phyloP scores from a whole-genome alignment of 768 basidiomycete genomes.

The Amanita exitialis region DNA sequence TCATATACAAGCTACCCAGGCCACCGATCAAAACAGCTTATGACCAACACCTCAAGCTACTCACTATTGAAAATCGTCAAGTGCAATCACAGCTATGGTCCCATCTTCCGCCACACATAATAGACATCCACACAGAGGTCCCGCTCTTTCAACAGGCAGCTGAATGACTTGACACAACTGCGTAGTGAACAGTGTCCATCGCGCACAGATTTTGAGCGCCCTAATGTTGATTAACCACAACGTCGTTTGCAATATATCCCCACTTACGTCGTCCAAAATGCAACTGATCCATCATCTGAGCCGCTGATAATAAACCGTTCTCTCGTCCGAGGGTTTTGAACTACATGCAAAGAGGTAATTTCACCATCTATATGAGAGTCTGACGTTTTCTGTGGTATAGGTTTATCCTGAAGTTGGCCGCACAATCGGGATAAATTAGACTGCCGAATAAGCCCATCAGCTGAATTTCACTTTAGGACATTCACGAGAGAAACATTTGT shows the following conservation, averaged over 20 bases:
- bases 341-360: slow-evolving; percentile 41
- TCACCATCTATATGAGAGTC: slow-evolving; percentile 34
- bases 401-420: slow-evolving; percentile 12
- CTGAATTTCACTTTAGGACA: slow-evolving; percentile 18
- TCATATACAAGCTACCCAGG: slow-evolving; percentile 52
- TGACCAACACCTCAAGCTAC: background rate
- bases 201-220: slow-evolving; percentile 51
- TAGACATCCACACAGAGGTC: slow-evolving; percentile 54
- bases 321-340: slow-evolving; percentile 47
- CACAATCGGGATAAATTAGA: slow-evolving; percentile 33
- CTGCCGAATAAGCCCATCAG: slow-evolving; percentile 41
- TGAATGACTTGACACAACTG: slow-evolving; percentile 52
- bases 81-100: slow-evolving; percentile 68
- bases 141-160: slow-evolving; percentile 38
- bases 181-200: slow-evolving; percentile 65
- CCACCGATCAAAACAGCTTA: background rate
- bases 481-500: background rate
- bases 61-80: slow-evolving; percentile 74
- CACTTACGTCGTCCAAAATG: slow-evolving; percentile 62
- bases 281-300: slow-evolving; percentile 68
- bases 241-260: slow-evolving; percentile 10
- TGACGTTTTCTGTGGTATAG: slow-evolving; percentile 28
- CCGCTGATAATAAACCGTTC: slow-evolving; percentile 65
- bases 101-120: slow-evolving; percentile 72
- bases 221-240: slow-evolving; percentile 22